Evolutionary conservation across 2,329 filamentous ascomycete genomes (phyloP).

Genomic region (Aspergillus aculeatus): DNA sequence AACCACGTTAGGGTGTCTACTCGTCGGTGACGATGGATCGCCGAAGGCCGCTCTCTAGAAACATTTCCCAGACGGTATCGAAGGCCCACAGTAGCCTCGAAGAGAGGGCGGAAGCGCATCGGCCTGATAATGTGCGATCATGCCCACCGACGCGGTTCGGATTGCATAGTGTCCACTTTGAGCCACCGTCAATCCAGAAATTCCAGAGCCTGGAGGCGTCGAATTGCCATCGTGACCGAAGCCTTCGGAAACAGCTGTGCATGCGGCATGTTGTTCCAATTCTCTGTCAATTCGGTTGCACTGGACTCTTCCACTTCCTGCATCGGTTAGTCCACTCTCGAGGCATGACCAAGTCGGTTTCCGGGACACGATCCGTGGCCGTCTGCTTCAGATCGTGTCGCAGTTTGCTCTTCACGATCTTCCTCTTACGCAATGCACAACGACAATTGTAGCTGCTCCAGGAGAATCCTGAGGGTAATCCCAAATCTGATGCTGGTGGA

Average conservation of each 20-base stretch:
- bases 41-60: constrained; percentile 10
- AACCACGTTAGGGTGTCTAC: constrained; percentile 18
- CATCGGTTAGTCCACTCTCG: not conserved
- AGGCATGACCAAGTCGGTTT: not conserved
- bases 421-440: constrained; percentile 9
- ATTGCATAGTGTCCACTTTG: constrained; percentile 1
- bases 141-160: not conserved
- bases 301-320: constrained; percentile 15
- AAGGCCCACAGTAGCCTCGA: constrained; percentile 22
- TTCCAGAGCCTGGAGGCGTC: constrained; percentile 13
- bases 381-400: constrained; percentile 2
- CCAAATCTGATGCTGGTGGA: constrained; percentile 11
- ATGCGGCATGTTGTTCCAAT: constrained; percentile 19
- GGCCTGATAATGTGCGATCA: constrained; percentile 16
- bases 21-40: constrained; percentile 13
- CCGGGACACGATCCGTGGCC: constrained; percentile 7
- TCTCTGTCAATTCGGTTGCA: constrained; percentile 9
- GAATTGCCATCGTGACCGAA: constrained; percentile 16
- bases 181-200: not conserved
- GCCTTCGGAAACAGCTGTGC: constrained; percentile 10
- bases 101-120: constrained; percentile 10
- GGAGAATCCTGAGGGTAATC: constrained; percentile 14
- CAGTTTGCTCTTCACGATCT: constrained; percentile 1
- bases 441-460: not conserved
- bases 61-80: constrained; percentile 17